Conservation (phyloP, 768 basidiomycete genomes). For the Plicaturopsis crispa region DNA sequence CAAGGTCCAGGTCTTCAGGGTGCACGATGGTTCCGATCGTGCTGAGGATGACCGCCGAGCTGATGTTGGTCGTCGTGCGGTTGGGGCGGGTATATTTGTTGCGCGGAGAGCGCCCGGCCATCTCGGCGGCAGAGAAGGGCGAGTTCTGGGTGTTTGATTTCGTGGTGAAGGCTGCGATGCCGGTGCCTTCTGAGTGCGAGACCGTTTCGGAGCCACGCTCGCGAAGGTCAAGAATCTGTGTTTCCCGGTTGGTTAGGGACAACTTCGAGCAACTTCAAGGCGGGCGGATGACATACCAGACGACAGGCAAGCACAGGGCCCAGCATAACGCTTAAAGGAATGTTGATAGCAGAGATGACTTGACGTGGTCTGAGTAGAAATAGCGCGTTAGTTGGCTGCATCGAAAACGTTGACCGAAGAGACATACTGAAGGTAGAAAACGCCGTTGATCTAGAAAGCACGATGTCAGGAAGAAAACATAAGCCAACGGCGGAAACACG, state of each 20-base stretch:
- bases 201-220: slow-evolving; percentile 78
- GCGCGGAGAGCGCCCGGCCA: no score
- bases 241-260: slow-evolving; percentile 1
- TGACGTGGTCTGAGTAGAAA: slow-evolving; percentile 54
- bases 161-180: slow-evolving; percentile 58
- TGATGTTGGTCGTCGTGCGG: no score
- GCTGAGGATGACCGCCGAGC: no score
- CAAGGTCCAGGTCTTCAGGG: no score
- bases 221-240: slow-evolving; percentile 74
- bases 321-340: slow-evolving; percentile 80
- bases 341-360: slow-evolving; percentile 77
- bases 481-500: slow-evolving; percentile 32
- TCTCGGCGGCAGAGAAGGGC: no score
- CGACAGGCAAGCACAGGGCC: slow-evolving; percentile 75
- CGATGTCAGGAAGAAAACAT: no score
- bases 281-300: slow-evolving; percentile 34
- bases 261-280: background rate
- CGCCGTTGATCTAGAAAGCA: slow-evolving; percentile 56
- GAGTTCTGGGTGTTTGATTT: slow-evolving; percentile 37
- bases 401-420: slow-evolving; percentile 4
- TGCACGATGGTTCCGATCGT: no score
- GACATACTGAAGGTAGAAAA: slow-evolving; percentile 77
- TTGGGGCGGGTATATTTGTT: no score
- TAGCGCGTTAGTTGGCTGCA: slow-evolving; percentile 11
- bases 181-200: slow-evolving; percentile 66